phyloP scores from a whole-genome alignment of 495 filamentous ascomycete genomes.

The Hypoxylon crocopeplum region DNA sequence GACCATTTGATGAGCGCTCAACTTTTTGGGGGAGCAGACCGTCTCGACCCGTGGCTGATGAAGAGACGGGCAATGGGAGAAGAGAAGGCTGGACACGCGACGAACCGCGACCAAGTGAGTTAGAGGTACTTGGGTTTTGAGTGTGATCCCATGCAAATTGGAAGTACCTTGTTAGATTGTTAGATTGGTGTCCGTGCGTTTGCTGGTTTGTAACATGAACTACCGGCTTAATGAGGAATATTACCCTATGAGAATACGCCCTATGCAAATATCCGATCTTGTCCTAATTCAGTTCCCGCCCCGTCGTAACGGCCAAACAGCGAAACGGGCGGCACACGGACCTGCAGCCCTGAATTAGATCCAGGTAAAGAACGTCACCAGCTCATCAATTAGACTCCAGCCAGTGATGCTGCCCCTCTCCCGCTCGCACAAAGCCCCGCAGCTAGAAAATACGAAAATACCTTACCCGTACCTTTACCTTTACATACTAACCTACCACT shows the following conservation, averaged over 20 bases:
- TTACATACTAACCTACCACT: neutral
- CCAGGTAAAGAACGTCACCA: conserved; percentile 33
- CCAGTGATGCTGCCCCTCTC: conserved; percentile 26
- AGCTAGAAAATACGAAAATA: conserved; percentile 38
- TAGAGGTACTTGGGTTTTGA: conserved; percentile 28
- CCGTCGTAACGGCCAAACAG: conserved; percentile 1
- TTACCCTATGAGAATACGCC: neutral
- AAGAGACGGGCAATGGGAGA: conserved; percentile 10
- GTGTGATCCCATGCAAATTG: conserved; percentile 4
- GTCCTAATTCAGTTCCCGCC: neutral
- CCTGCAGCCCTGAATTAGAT: conserved; percentile 27
- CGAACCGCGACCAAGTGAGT: conserved; percentile 36
- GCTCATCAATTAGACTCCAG: conserved; percentile 13
- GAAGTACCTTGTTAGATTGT: conserved; percentile 27
- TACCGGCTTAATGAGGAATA: neutral
- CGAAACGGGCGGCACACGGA: conserved; percentile 11
- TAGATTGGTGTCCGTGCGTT: conserved; percentile 19
- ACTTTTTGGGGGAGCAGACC: conserved; percentile 19
- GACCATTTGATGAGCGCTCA: conserved; percentile 21
- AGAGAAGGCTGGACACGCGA: conserved; percentile 36
- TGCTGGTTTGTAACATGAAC: neutral
- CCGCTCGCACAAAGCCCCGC: conserved; percentile 38
- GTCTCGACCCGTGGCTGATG: conserved; percentile 30
- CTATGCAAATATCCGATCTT: neutral
- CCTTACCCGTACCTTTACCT: conserved; percentile 5